A percentile compares a stretch with the other conserved stretches of the same genome.
These are phyloP conservation scores for Mortierella sp. DNA, from an alignment of 371 early-diverging fungal species.

Conservation along the genomic window DNA sequence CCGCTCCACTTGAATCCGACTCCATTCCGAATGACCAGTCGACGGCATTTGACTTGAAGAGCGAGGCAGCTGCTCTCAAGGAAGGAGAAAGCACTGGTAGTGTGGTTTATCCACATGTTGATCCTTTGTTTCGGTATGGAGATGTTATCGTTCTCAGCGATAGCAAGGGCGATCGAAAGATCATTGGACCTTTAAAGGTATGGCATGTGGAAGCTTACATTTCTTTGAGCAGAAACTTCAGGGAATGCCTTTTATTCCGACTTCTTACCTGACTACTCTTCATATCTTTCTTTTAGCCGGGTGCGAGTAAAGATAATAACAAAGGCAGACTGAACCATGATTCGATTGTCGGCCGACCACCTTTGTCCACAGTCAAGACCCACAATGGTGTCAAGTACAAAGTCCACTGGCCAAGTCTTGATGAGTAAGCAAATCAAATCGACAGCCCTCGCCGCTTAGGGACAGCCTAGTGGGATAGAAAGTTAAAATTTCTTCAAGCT, in stretches of 20 bases:
- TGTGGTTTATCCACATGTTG: constrained; percentile 30
- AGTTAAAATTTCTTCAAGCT: background rate
- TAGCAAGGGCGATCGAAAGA: constrained; percentile 30
- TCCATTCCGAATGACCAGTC: no score
- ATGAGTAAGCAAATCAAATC: constrained; percentile 68
- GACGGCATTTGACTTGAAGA: no score
- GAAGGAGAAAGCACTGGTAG: background rate
- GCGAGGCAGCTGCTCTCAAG: no score
- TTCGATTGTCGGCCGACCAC: constrained; percentile 59
- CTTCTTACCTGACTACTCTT: no score
- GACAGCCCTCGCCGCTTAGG: no score
- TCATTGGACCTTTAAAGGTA: constrained; percentile 46
- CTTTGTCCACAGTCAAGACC: constrained; percentile 60
- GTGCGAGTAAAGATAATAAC: constrained; percentile 25
- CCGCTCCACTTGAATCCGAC: no score
- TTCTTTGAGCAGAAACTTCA: background rate
- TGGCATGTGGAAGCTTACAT: background rate
- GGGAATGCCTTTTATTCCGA: no score
- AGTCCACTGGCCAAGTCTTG: constrained; percentile 75
- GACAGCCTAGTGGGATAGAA: background rate
- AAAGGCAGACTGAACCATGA: constrained; percentile 62
- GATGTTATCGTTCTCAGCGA: constrained; percentile 44
- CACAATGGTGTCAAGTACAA: constrained; percentile 64
- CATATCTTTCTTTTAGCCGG: constrained; percentile 13
- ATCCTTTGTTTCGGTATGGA: constrained; percentile 43